phyloP scores from a whole-genome alignment of 768 basidiomycete genomes.

The Termitomyces sp. region DNA sequence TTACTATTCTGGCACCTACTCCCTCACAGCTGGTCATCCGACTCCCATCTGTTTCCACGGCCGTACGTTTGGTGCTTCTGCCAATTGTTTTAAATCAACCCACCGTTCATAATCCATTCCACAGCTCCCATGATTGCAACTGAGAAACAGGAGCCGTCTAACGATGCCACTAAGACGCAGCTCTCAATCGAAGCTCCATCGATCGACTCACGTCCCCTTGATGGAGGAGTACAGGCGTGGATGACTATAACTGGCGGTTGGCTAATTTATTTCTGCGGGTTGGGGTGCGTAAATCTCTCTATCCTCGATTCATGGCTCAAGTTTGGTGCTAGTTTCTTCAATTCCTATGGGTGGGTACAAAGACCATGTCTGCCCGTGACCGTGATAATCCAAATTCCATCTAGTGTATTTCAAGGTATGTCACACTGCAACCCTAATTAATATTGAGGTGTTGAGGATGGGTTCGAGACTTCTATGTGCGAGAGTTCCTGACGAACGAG shows the following conservation, averaged over 20 bases:
- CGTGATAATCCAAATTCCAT: neutral
- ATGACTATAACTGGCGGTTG: constrained; percentile 13
- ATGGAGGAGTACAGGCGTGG: constrained; percentile 14
- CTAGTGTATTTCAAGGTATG: constrained; percentile 15
- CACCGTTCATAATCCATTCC: neutral
- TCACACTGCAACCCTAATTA: neutral
- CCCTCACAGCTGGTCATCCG: too few relatives aligned
- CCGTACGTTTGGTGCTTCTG: neutral
- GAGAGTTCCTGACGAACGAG: constrained; percentile 14
- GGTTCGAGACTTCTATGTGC: constrained; percentile 13
- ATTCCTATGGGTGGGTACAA: constrained; percentile 13
- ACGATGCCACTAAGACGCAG: neutral
- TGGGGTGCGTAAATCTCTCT: constrained; percentile 4
- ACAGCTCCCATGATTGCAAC: neutral
- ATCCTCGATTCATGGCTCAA: neutral
- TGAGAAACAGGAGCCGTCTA: neutral
- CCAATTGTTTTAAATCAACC: neutral
- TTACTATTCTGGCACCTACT: neutral
- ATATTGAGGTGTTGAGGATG: neutral
- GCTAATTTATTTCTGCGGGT: constrained; percentile 15
- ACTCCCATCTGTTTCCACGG: neutral
- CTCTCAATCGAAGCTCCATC: neutral
- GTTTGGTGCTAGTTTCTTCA: constrained; percentile 10
- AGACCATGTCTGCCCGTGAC: neutral
- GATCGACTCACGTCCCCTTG: neutral